Conservation (phyloP, 495 filamentous ascomycete genomes). For the Hyaloscypha bicolor region DNA sequence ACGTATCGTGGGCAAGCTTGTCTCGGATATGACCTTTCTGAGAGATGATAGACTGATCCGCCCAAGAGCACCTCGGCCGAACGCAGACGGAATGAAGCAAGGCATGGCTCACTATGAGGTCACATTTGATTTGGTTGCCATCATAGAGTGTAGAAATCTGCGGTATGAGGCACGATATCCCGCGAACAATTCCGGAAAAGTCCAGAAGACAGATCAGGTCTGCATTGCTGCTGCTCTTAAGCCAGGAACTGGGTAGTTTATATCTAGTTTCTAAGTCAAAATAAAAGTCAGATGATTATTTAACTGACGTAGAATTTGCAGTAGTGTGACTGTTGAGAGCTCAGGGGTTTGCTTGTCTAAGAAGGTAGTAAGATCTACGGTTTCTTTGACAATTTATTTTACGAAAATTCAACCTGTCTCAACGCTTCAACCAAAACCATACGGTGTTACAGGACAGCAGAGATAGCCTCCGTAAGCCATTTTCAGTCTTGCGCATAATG, state of each 20-base stretch:
- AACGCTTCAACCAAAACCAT: no score
- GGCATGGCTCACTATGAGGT: conserved; percentile 5
- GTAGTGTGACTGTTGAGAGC: no score
- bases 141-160: conserved; percentile 12
- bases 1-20: conserved; percentile 9
- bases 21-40: conserved; percentile 37
- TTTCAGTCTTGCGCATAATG: no score
- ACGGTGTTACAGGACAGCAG: no score
- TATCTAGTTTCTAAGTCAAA: no score
- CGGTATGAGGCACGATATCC: conserved; percentile 15
- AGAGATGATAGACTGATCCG: not conserved
- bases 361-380: no score
- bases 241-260: conserved; percentile 32
- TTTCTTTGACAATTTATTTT: no score
- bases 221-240: conserved; percentile 19
- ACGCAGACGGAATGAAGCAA: not conserved
- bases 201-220: conserved; percentile 5
- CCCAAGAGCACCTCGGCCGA: not conserved
- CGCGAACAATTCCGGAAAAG: not conserved
- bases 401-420: no score
- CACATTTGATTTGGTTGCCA: conserved; percentile 12
- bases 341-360: no score
- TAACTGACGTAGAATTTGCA: no score
- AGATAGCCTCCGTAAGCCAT: no score
- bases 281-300: no score